Percentiles rank a stretch among this genome's conserved stretches.
phyloP scores from a whole-genome alignment of 441 rosid genomes.

The Gossypium trilobum region DNA sequence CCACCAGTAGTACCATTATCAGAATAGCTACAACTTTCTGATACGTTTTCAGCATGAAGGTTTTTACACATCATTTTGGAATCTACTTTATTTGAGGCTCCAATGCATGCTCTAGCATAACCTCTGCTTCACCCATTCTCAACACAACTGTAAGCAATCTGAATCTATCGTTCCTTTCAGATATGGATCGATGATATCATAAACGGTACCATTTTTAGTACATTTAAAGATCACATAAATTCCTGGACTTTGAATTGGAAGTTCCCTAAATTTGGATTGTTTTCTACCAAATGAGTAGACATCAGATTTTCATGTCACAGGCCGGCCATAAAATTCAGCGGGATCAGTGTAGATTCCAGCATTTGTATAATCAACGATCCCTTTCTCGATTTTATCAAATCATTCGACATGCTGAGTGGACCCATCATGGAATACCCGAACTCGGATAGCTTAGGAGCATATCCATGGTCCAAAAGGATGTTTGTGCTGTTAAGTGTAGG shows the following conservation, averaged over 20 bases:
- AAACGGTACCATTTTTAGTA: background rate
- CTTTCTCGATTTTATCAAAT: no score
- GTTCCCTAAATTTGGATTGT: background rate
- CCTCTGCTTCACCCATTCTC: conserved; percentile 1
- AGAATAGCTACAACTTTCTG: no score
- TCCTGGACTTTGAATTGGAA: no score
- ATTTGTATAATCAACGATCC: no score
- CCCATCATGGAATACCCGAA: background rate
- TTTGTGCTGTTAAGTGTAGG: no score
- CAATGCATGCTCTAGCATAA: background rate
- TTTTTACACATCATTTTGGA: background rate
- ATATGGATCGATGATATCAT: background rate
- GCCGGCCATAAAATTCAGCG: no score
- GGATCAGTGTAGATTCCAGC: background rate
- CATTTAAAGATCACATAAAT: no score
- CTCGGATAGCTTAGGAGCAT: no score
- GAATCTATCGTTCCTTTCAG: background rate
- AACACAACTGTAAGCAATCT: background rate
- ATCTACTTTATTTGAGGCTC: background rate
- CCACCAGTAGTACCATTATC: no score
- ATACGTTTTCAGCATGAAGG: background rate
- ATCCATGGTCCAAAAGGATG: no score
- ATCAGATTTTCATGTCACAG: background rate
- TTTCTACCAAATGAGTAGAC: background rate
- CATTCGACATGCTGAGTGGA: background rate